Conservation (phyloP, 345 rosid genomes). For the Camelina sativa region DNA sequence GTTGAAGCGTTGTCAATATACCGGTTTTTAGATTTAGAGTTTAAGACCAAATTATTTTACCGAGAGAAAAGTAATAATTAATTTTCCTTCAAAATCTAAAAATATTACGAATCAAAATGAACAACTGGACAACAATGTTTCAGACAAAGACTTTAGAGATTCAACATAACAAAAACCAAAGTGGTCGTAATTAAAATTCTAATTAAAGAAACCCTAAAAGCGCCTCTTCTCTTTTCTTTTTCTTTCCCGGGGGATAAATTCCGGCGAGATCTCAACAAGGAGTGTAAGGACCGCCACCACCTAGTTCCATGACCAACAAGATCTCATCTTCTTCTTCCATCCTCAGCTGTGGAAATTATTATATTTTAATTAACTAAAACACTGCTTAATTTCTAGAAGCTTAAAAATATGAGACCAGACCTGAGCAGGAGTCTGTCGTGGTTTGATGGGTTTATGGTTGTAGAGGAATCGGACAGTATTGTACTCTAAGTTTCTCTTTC, state of each 20-base stretch:
- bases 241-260: neutral
- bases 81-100: neutral
- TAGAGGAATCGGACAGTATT: slow-evolving; percentile 51
- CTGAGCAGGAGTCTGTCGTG: slow-evolving; percentile 60
- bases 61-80: neutral
- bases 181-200: neutral
- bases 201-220: neutral
- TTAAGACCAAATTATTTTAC: neutral
- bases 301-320: neutral
- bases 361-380: neutral
- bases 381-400: neutral
- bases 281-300: slow-evolving; percentile 34
- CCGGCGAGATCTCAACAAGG: slow-evolving; percentile 23
- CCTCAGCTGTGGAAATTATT: slow-evolving; percentile 12
- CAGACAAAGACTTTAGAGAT: neutral
- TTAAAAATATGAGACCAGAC: slow-evolving; percentile 26
- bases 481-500: slow-evolving; percentile 46
- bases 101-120: neutral
- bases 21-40: slow-evolving; percentile 6
- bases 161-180: slow-evolving; percentile 2
- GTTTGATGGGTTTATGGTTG: slow-evolving; percentile 46
- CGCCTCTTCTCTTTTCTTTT: neutral
- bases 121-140: slow-evolving; percentile 2
- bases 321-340: slow-evolving; percentile 38
- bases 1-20: neutral